Percentiles rank a stretch among this genome's conserved stretches.
Conservation (phyloP, 345 rosid genomes). For the Crucihimalaya himalaica region DNA sequence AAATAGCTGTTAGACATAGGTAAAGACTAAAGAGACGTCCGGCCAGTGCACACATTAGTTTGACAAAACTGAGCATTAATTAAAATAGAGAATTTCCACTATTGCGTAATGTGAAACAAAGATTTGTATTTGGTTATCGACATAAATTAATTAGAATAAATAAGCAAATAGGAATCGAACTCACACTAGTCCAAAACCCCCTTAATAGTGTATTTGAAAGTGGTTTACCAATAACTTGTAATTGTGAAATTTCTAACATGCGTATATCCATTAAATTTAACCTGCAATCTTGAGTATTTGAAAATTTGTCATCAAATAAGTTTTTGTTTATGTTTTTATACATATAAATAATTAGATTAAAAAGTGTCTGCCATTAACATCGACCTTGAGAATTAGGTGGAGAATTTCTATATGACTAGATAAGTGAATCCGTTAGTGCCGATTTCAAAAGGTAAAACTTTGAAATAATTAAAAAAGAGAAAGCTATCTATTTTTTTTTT, state of each 20-base stretch:
- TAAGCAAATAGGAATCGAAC: background rate
- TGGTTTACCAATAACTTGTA: background rate
- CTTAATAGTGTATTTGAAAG: background rate
- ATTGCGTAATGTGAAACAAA: background rate
- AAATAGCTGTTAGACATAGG: background rate
- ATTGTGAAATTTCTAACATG: background rate
- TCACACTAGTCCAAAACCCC: background rate
- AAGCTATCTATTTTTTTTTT: background rate
- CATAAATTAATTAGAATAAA: background rate
- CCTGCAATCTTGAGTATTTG: background rate
- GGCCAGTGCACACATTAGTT: background rate
- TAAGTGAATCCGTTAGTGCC: conserved; percentile 4
- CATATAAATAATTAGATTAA: background rate
- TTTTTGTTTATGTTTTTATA: background rate
- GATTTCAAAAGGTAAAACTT: conserved; percentile 21
- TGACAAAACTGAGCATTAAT: background rate
- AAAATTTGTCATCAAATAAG: background rate
- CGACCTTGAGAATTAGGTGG: conserved; percentile 17
- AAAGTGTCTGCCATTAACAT: conserved; percentile 15
- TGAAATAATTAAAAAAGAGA: conserved; percentile 14
- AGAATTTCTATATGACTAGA: conserved; percentile 24
- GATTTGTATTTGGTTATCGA: background rate
- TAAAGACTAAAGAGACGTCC: too few relatives aligned
- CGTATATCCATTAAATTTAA: background rate
- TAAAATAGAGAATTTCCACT: background rate